These are phyloP conservation scores for Metschnikowia cubensis DNA, from an alignment of 805 yeast genomes.

Conservation along the genomic window DNA sequence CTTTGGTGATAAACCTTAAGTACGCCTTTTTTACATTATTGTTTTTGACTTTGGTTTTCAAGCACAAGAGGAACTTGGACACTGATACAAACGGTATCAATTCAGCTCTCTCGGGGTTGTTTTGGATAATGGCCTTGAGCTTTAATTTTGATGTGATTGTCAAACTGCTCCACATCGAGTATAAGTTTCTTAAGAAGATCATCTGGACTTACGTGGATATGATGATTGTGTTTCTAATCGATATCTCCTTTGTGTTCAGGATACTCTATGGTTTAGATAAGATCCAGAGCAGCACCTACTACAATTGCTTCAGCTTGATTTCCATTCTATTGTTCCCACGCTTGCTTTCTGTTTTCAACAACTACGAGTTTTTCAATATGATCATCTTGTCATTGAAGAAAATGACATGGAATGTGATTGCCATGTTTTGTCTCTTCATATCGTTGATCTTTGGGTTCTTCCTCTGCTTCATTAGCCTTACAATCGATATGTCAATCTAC, in stretches of 20 bases:
- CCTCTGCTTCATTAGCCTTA: constrained; percentile 49
- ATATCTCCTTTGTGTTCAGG: constrained; percentile 27
- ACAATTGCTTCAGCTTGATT: constrained; percentile 36
- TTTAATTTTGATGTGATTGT: constrained; percentile 45
- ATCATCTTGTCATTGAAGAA: constrained; percentile 47
- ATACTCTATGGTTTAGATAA: constrained; percentile 14
- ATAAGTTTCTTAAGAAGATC: constrained; percentile 42
- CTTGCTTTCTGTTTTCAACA: constrained; percentile 46
- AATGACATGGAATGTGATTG: constrained; percentile 49
- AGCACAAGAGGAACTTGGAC: constrained; percentile 15
- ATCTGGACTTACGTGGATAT: constrained; percentile 54
- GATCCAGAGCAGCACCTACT: constrained; percentile 17
- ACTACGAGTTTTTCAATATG: constrained; percentile 49
- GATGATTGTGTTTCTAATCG: constrained; percentile 36
- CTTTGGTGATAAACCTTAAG: constrained; percentile 36
- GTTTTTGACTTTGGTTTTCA: constrained; percentile 28
- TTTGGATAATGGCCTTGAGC: constrained; percentile 44
- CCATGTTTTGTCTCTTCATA: constrained; percentile 45
- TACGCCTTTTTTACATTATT: constrained; percentile 28
- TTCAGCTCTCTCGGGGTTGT: constrained; percentile 29
- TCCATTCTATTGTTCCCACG: constrained; percentile 50
- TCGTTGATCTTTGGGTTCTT: constrained; percentile 53
- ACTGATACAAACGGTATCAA: constrained; percentile 1
- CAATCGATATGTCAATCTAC: constrained; percentile 36
- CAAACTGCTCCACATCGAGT: constrained; percentile 43